Evolutionary conservation across 352 stramenopile genomes (phyloP), one percentile per base, ranked within the genome.

Genomic region (Phytophthora brassicae): DNA sequence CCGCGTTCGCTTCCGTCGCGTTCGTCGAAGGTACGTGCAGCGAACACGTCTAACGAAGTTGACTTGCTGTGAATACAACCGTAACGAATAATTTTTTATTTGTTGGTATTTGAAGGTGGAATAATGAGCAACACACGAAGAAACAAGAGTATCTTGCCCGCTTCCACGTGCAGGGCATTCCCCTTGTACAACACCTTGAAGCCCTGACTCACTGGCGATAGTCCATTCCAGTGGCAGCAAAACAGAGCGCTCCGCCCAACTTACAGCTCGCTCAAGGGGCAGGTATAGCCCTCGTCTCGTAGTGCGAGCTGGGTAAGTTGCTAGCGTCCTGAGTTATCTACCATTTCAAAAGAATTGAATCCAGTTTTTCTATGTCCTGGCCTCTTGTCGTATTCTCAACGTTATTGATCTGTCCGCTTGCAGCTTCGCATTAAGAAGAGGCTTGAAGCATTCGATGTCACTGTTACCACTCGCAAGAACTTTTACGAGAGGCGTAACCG

Each of bases 91-190:
- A 58, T 12, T 46, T 26, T 41, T 39, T 46, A 17, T 14, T 29
- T 65, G 33, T 2, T 50, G 22, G 17, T 31, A 13, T 22, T 17
- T 46, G 46, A 36, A 91, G 79, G 66, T 87, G 76, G 70, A 87
- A 70, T 38, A 64, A 71, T 1, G 66, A 84, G 39, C 74, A 81
- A 46, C 75, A 69, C 22, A 76, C 54, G 44, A 84, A 78, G 58
- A 76, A 81, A 7, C 74, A 76, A 53, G 71, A 77, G n/a, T 74
- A 87, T 24, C 43, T 88, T 6, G 76, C 70, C 13, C 69, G 70
- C 31, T 88, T 89, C 54, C 69, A 84, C 22, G 74, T 89, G 19
- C 77, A 91, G 45, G 82, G 79, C 20, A 74, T 91, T 31, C 78
- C 82, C 22, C 69, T 91, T 9, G 70, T 87, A 17, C 67, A 91